Conservation (phyloP, 176 grass and related monocot genomes). For the Olyra latifolia region DNA sequence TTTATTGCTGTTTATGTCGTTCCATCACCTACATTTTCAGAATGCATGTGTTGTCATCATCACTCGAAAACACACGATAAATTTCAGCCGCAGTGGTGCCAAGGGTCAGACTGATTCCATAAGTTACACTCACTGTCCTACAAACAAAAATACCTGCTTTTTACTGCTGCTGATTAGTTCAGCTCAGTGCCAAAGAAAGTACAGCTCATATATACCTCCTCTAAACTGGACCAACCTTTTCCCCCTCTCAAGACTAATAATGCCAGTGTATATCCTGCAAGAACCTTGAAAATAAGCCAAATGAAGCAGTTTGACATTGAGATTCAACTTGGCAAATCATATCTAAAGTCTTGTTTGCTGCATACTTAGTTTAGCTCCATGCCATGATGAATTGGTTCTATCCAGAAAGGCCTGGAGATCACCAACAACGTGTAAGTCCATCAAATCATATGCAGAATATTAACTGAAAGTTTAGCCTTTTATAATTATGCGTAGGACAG, state of each 20-base stretch:
- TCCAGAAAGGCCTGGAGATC: constrained; percentile 17
- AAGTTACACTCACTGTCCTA: not conserved
- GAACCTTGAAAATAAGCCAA: not conserved
- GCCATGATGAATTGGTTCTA: constrained; percentile 3
- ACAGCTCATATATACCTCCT: not conserved
- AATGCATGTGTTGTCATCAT: not conserved
- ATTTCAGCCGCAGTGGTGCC: not conserved
- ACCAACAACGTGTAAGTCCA: not conserved
- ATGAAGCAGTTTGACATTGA: not conserved
- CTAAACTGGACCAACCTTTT: not conserved
- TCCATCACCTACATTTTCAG: not conserved
- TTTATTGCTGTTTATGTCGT: not conserved
- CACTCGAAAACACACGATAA: not conserved
- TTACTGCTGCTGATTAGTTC: not conserved
- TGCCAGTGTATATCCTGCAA: not conserved
- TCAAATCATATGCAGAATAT: not conserved
- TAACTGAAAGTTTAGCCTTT: not conserved
- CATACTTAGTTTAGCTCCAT: not conserved
- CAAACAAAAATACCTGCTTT: not conserved
- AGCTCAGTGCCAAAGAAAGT: not conserved
- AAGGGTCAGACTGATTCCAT: not conserved
- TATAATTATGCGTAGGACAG: not conserved
- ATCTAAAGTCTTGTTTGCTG: not conserved
- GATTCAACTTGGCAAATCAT: not conserved
- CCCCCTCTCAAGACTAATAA: not conserved